Base-by-base conservation (phyloP, 2,329 filamentous ascomycete species). In the Ophiostoma fasciatum region DNA sequence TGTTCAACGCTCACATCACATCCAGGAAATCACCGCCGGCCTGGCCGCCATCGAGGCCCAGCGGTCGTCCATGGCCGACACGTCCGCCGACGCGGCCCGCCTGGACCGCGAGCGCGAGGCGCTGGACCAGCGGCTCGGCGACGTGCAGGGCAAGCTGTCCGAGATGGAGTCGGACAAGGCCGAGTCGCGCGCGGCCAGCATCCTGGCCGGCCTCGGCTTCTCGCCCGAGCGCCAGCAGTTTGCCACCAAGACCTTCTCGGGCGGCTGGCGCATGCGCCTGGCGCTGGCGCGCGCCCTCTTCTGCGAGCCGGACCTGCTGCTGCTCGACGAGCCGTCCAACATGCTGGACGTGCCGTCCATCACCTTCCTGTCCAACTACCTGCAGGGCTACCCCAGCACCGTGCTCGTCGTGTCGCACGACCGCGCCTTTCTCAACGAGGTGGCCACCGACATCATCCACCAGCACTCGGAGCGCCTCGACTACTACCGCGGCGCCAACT, bases 321-420 rank as follows among this genome's bases (percentile, higher is more conserved):
- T 98, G 56, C 84, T 98, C 48, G 90, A 98, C 65, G 90, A 98
- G 75, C 90, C 90, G 62, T 96, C 88, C 38, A 96, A 96, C 76
- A 96, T 96, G 88, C 85, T 98, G 83, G 90, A 96, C 61, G 90
- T 98, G 39, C 90, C 90, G n/a, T 96, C 90, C 18, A 96, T 98
- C 53, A 92, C 90, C 38, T 98, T 96, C 73, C 71, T 98, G 55
- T 82, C 88, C 32, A 88, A 87, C 52, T 98, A 98, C 54, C 78
- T 98, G 8, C 87, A 94, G 57, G 68, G 66, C 33, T 98, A 98
- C 54, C 88, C 88, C 27, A 94, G 84, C 59, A 96, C 90, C 2
- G 77, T 98, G 20, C 68, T 98, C 12, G 88, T 98, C 36, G 90
- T 98, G 45, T 94, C 84, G 58, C 90, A 98, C 81, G 90, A 98